Evolutionary conservation across 805 yeast species (phyloP), one percentile per base, ranked within the genome.

Genomic region (Maudiozyma pseudohumilis): DNA sequence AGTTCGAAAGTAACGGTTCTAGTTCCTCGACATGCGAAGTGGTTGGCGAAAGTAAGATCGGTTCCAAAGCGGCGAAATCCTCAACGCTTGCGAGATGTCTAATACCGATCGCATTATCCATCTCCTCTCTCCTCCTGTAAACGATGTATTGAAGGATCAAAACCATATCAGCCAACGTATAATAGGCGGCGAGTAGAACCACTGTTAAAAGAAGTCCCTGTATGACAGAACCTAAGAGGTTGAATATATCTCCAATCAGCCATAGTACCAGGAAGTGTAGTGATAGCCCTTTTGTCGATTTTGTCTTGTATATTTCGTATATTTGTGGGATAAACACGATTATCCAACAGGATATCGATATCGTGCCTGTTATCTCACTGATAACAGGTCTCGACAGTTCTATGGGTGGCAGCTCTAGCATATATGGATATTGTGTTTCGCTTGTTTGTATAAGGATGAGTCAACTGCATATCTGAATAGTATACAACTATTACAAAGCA

Each of bases 311-410:
- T 56, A 87, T 89, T 55, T 92, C 96, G 59, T 86, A 88, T 30
- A 92, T 81, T 56, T 89, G 97, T 10, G 97, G 97, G 26, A 95
- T 92, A 66, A 92, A 89, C 15, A 89, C 98, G 34, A 92, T 87
- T 42, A 92, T 80, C 98, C 98, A 89, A 59, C 96, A 92, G 11
- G 96, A 94, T 34, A 89, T 74, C 15, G 97, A 89, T 23, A 92
- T 85, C 8, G 95, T 84, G 19, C 83, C 66, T 6, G 56, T 32
- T 38, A 83, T 79, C 7, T 89, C 92, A 52, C 86, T 76, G 16
- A 82, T 75, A 11, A 82, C 82, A 44, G 75, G 74, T 16, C 84
- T 77, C 46, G 77, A 80, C 38, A 78, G 64, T 23, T 72, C 69
- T 17, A 79, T 69, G 2, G 86, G 82, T 12, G 39, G 31, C 20